Conservation (phyloP, 2,329 filamentous ascomycete genomes). For the Graphiopsis chlorocephala region DNA sequence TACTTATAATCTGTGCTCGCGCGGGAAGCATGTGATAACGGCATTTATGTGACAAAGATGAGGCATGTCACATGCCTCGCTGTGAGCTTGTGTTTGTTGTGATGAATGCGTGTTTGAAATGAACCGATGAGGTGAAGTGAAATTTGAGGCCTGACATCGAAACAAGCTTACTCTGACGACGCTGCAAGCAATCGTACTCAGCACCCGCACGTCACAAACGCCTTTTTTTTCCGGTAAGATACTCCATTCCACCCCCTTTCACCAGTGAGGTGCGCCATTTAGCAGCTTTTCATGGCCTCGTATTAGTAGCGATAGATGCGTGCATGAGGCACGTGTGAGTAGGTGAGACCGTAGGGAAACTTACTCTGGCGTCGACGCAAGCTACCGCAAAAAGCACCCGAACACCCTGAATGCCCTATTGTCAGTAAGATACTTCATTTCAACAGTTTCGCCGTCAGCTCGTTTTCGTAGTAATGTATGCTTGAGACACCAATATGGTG, state of each 20-base stretch:
- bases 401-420: background rate
- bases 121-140: background rate
- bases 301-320: background rate
- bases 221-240: background rate
- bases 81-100: background rate
- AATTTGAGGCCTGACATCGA: background rate
- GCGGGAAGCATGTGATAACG: background rate
- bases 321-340: background rate
- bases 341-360: background rate
- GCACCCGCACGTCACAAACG: background rate
- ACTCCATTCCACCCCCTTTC: background rate
- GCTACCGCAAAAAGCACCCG: background rate
- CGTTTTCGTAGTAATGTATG: background rate
- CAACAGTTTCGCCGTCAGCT: background rate
- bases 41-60: background rate
- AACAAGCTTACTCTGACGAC: constrained; percentile 10
- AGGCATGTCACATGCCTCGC: background rate
- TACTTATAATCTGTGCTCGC: background rate
- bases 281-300: background rate
- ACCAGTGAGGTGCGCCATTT: no score
- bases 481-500: background rate
- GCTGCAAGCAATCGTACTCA: no score
- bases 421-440: background rate
- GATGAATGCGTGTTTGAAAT: background rate
- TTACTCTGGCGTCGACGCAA: background rate